phyloP scores from a whole-genome alignment of 1,139 yeast species.

The Dujonia santamariae region DNA sequence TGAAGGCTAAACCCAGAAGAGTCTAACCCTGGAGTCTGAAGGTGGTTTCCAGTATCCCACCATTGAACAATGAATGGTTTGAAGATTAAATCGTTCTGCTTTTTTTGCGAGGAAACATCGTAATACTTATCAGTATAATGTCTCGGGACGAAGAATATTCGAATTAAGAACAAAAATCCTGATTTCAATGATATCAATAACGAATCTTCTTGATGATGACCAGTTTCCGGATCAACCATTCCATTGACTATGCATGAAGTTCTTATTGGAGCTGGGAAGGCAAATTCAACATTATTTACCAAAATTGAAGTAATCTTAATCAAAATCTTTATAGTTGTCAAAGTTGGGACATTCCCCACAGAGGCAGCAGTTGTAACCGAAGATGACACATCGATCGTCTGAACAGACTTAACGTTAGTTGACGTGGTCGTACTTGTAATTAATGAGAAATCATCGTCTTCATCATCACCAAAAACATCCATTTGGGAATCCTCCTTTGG shows the following conservation, averaged over 20 bases:
- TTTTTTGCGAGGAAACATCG: neutral
- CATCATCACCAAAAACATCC: conserved; percentile 37
- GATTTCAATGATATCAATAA: conserved; percentile 40
- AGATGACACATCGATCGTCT: conserved; percentile 1
- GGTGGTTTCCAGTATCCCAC: conserved; percentile 38
- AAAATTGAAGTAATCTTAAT: conserved; percentile 35
- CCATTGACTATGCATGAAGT: conserved; percentile 35
- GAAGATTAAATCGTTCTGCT: conserved; percentile 15
- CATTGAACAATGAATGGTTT: conserved; percentile 51
- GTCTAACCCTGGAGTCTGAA: conserved; percentile 20
- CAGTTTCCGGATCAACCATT: conserved; percentile 8
- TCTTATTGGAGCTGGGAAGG: conserved; percentile 35
- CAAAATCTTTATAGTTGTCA: conserved; percentile 20
- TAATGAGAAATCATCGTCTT: conserved; percentile 20
- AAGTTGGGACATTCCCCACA: conserved; percentile 7
- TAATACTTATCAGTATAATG: conserved; percentile 4
- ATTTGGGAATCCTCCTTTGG: conserved; percentile 40
- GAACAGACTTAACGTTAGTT: neutral
- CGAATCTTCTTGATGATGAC: conserved; percentile 32
- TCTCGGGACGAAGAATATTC: conserved; percentile 35
- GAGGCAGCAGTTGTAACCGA: conserved; percentile 1
- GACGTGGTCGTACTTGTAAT: neutral
- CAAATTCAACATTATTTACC: conserved; percentile 30
- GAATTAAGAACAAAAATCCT: conserved; percentile 38
- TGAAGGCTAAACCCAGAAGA: conserved; percentile 34